A percentile compares a stretch with the other conserved stretches of the same genome.
Conservation (phyloP, 768 basidiomycete species). For the Leccinum subtestaceum region DNA sequence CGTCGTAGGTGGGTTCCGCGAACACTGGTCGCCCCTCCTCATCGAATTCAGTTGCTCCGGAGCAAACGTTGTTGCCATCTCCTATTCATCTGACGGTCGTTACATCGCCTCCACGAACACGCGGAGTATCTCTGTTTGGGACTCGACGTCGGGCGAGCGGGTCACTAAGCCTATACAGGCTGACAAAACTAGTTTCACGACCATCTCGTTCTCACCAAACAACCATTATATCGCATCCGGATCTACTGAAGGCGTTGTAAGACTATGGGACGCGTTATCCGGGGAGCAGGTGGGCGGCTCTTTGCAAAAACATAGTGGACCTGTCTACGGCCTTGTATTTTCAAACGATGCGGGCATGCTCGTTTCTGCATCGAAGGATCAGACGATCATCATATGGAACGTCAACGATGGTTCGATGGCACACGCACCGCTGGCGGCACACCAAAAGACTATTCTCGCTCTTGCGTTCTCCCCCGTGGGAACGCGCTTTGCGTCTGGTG, state of each 20-base stretch:
- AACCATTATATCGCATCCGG: constrained; percentile 27
- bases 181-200: constrained; percentile 10
- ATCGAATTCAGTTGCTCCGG: constrained; percentile 25
- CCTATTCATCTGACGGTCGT: constrained; percentile 29
- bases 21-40: constrained; percentile 32
- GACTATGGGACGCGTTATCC: constrained; percentile 27
- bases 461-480: constrained; percentile 31
- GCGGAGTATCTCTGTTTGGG: constrained; percentile 23
- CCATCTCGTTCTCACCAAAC: constrained; percentile 31
- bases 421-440: constrained; percentile 20
- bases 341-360: constrained; percentile 27
- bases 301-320: constrained; percentile 19
- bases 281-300: constrained; percentile 17
- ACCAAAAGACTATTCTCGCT: constrained; percentile 25
- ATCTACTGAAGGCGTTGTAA: constrained; percentile 17
- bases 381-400: constrained; percentile 29
- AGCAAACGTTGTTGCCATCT: constrained; percentile 14
- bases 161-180: constrained; percentile 18
- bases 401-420: constrained; percentile 10
- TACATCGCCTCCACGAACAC: constrained; percentile 28
- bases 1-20: constrained; percentile 29
- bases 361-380: constrained; percentile 27
- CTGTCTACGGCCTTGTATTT: constrained; percentile 29
- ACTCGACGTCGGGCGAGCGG: constrained; percentile 29
- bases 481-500: constrained; percentile 29